Conservation (phyloP, 148 eudicot species). For the Cornus kousa region DNA sequence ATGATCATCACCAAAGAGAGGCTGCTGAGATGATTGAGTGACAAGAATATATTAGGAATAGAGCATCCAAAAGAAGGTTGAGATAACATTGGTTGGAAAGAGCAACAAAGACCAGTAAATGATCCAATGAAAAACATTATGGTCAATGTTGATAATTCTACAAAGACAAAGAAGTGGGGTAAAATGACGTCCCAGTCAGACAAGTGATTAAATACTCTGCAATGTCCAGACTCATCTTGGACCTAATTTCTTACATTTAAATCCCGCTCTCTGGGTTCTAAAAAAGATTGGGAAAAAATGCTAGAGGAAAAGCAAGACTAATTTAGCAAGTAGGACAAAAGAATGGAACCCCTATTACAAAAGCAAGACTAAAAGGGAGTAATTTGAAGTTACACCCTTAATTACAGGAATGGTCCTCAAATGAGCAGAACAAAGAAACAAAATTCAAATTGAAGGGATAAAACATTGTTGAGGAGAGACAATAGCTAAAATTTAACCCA, state of each 20-base stretch:
- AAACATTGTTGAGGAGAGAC: background rate
- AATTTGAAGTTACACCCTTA: conserved; percentile 1
- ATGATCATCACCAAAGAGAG: no score
- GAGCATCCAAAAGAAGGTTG: background rate
- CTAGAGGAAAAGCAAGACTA: background rate
- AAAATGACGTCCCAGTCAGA: background rate
- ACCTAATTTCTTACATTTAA: background rate
- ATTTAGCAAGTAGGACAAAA: background rate
- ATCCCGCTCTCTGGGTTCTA: background rate
- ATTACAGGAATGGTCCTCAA: background rate
- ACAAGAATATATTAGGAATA: no score
- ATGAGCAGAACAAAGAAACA: conserved; percentile 1
- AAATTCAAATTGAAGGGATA: background rate
- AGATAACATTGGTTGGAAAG: background rate
- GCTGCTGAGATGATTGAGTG: no score
- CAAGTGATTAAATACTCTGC: background rate
- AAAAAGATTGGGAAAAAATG: background rate
- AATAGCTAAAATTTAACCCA: background rate
- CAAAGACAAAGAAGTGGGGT: background rate
- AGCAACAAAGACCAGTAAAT: no score
- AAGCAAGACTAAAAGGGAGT: background rate
- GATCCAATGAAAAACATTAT: background rate
- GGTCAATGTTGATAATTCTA: background rate
- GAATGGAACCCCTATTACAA: background rate
- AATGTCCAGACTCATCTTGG: conserved; percentile 9